Evolutionary conservation across 768 basidiomycete species (phyloP).

Genomic region (Myochromella boudieri): DNA sequence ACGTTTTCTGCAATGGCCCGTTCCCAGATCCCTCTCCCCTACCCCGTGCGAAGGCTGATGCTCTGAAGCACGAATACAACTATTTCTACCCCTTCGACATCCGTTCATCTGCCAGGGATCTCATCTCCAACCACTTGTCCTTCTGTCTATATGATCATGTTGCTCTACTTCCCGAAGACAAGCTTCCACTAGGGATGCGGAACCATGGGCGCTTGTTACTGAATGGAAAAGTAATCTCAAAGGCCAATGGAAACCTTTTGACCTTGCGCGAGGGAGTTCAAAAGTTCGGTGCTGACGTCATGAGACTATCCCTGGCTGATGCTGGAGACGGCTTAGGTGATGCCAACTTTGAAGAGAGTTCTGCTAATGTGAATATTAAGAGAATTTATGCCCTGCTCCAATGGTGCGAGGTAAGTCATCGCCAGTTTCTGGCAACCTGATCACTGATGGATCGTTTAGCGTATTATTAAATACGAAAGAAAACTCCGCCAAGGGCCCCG

Average conservation of each 20-base stretch:
- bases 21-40: conserved; percentile 71
- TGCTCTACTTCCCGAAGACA: conserved; percentile 86
- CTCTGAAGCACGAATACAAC: conserved; percentile 85
- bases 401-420: conserved; percentile 80
- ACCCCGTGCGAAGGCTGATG: conserved; percentile 74
- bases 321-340: conserved; percentile 97
- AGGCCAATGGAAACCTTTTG: conserved; percentile 94
- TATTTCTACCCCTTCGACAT: conserved; percentile 99
- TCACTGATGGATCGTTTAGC: conserved; percentile 47
- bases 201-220: conserved; percentile 95
- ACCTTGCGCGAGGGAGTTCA: conserved; percentile 84
- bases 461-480: conserved; percentile 71
- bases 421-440: neutral
- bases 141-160: conserved; percentile 94
- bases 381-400: conserved; percentile 85
- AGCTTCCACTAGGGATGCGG: conserved; percentile 91
- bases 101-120: conserved; percentile 96
- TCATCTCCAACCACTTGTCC: conserved; percentile 93
- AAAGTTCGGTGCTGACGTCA: conserved; percentile 98
- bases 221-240: conserved; percentile 99
- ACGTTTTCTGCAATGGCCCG: conserved; percentile 77
- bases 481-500: conserved; percentile 73
- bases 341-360: conserved; percentile 98
- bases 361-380: conserved; percentile 94
- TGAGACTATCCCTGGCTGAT: conserved; percentile 90